Conservation (phyloP, 2,329 filamentous ascomycete genomes). For the Geosmithia morbida region DNA sequence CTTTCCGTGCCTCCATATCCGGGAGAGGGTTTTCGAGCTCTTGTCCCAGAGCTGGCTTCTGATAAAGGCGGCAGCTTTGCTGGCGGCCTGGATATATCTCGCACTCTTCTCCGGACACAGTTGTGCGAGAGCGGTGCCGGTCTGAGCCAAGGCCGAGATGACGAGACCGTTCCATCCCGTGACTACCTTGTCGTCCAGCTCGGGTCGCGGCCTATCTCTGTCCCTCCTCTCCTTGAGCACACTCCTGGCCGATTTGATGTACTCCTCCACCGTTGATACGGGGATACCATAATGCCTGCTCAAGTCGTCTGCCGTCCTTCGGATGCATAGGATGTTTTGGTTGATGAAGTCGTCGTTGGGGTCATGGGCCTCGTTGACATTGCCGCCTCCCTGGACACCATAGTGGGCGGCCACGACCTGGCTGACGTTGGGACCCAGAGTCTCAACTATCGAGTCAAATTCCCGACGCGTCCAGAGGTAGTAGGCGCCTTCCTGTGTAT, state of each 20-base stretch:
- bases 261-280: conserved; percentile 50
- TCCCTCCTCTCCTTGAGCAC: conserved; percentile 61
- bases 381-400: conserved; percentile 72
- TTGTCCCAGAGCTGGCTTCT: conserved; percentile 58
- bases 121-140: conserved; percentile 50
- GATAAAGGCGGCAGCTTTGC: conserved; percentile 58
- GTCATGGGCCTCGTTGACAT: conserved; percentile 70
- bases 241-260: conserved; percentile 50
- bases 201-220: conserved; percentile 59
- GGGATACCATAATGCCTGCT: conserved; percentile 62
- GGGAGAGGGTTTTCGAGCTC: conserved; percentile 46
- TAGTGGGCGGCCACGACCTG: conserved; percentile 71
- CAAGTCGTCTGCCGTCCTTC: conserved; percentile 52
- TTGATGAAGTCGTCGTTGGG: conserved; percentile 89
- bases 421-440: conserved; percentile 39
- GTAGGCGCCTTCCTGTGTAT: conserved; percentile 83
- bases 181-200: conserved; percentile 78
- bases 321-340: conserved; percentile 73
- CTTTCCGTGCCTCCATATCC: conserved; percentile 56
- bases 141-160: conserved; percentile 67
- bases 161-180: conserved; percentile 81
- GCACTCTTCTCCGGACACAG: conserved; percentile 42
- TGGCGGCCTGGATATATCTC: conserved; percentile 51
- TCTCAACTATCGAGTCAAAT: conserved; percentile 56
- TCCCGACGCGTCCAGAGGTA: conserved; percentile 90